Evolutionary conservation across 2,329 filamentous ascomycete genomes (phyloP).

Genomic region (Purpureocillium lavendulum): DNA sequence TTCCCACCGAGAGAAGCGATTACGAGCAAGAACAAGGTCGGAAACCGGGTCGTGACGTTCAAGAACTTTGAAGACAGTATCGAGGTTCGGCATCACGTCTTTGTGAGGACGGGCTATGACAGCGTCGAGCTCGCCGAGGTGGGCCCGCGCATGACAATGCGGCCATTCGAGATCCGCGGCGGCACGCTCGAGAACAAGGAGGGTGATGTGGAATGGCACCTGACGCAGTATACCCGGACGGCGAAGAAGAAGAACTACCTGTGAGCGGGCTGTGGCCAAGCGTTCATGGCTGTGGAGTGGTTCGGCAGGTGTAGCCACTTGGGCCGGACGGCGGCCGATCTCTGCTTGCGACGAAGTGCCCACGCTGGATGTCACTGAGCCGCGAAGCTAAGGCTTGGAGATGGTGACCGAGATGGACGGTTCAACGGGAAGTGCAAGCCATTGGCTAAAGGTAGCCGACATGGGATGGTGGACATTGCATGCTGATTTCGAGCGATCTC

Average conservation of each 20-base stretch:
- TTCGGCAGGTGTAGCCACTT: too few species aligned
- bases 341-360: too few species aligned
- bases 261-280: not conserved
- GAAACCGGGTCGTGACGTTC: constrained; percentile 85
- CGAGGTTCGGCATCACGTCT: constrained; percentile 76
- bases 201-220: constrained; percentile 91
- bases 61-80: constrained; percentile 92
- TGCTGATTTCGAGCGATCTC: too few species aligned
- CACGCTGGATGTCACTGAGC: not conserved
- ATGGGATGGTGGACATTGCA: too few species aligned
- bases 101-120: constrained; percentile 85
- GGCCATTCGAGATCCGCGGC: constrained; percentile 83
- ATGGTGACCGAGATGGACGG: not conserved
- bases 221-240: constrained; percentile 92
- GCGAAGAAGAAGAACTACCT: constrained; percentile 67
- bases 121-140: constrained; percentile 85
- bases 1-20: constrained; percentile 81
- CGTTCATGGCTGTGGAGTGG: too few species aligned
- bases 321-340: too few species aligned
- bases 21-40: constrained; percentile 65
- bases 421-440: not conserved
- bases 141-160: constrained; percentile 94
- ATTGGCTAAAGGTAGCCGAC: not conserved
- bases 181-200: constrained; percentile 92
- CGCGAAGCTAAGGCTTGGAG: not conserved